Conservation (phyloP, 768 basidiomycete species). For the Boletus rufocinnamomeus region DNA sequence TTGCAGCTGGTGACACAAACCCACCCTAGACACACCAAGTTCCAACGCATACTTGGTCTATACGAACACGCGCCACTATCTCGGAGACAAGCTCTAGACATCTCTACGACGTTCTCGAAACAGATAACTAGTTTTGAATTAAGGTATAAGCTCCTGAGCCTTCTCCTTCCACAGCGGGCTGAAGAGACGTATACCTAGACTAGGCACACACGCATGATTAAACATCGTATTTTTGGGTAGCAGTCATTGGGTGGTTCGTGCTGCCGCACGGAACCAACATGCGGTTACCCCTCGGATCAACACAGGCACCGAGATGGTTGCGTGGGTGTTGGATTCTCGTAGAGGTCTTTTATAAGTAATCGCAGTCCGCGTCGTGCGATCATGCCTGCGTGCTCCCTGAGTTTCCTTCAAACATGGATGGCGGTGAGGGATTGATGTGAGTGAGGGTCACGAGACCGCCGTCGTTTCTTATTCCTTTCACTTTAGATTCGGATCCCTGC, state of each 20-base stretch:
- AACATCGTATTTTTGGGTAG: not conserved
- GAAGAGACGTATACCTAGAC: not conserved
- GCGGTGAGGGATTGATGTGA: not conserved
- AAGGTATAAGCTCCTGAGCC: not conserved
- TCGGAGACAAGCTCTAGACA: too few relatives aligned
- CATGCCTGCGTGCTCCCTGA: not conserved
- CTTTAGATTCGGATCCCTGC: slow-evolving; percentile 34
- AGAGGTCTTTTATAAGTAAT: too few relatives aligned
- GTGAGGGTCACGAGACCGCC: not conserved
- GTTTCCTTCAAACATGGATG: not conserved
- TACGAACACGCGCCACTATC: too few relatives aligned
- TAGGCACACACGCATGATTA: not conserved
- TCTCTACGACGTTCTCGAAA: not conserved
- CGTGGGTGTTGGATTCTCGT: too few relatives aligned
- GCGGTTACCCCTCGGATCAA: not conserved
- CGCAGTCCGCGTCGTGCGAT: not conserved
- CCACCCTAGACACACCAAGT: too few relatives aligned
- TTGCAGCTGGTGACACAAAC: too few relatives aligned
- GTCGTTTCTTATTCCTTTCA: slow-evolving; percentile 39
- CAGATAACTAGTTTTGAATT: not conserved
- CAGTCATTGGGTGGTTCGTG: not conserved
- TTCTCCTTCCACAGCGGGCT: not conserved
- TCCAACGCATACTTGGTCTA: too few relatives aligned
- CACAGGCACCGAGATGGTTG: too few relatives aligned
- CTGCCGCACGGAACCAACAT: not conserved